A percentile compares a stretch with the other conserved stretches of the same genome.
phyloP scores from a whole-genome alignment of 106 monocot species.

The Phalaenopsis equestris region DNA sequence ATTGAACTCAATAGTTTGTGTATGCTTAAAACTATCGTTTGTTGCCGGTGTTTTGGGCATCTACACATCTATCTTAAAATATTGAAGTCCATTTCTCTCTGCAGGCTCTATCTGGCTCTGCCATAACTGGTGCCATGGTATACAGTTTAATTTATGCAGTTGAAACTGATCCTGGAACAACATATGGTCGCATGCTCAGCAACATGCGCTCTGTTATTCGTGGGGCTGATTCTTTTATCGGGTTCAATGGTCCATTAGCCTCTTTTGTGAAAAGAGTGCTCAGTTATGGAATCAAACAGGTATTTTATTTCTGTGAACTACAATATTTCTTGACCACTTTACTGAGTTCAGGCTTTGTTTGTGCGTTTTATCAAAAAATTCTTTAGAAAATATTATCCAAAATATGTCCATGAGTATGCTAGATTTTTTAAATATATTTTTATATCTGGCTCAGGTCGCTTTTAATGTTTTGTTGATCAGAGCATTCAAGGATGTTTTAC shows the following conservation, averaged over 20 bases:
- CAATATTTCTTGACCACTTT: background rate
- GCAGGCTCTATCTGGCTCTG: slow-evolving; percentile 42
- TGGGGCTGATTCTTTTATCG: slow-evolving; percentile 16
- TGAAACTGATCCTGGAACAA: slow-evolving; percentile 48
- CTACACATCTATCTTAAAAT: background rate
- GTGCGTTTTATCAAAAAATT: background rate
- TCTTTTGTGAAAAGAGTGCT: slow-evolving; percentile 50
- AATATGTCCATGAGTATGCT: background rate
- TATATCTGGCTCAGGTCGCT: background rate
- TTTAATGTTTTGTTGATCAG: background rate
- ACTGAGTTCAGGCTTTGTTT: background rate
- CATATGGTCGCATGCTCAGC: slow-evolving; percentile 61
- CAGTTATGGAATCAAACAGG: slow-evolving; percentile 55
- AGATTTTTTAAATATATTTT: background rate
- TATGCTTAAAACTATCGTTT: no score
- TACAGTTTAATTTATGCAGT: slow-evolving; percentile 81
- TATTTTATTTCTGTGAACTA: slow-evolving; percentile 8
- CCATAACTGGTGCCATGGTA: slow-evolving; percentile 78
- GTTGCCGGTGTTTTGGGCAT: background rate
- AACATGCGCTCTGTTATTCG: slow-evolving; percentile 63
- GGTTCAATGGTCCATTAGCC: slow-evolving; percentile 44
- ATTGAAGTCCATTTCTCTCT: background rate
- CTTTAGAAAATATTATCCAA: background rate
- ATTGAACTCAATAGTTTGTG: no score
- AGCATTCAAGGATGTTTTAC: background rate